Percentiles rank a stretch among this genome's conserved stretches.
These are phyloP conservation scores for Myxozyma kluyveri DNA, from an alignment of 805 yeast genomes.

Conservation along the genomic window DNA sequence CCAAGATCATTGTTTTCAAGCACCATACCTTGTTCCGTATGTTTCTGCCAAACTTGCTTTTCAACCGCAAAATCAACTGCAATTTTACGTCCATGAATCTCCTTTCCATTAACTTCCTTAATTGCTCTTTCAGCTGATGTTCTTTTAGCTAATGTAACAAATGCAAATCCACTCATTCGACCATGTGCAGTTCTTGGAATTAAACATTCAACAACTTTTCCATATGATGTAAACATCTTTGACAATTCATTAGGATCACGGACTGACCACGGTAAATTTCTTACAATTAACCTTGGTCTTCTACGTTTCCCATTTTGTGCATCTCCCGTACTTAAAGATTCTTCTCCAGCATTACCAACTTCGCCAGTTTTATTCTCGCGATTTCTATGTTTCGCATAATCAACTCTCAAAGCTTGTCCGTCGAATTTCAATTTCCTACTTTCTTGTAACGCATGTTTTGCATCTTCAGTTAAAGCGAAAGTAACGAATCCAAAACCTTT, in stretches of 20 bases:
- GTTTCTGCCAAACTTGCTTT: slow-evolving; percentile 75
- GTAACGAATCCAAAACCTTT: slow-evolving; percentile 96
- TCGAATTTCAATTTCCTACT: slow-evolving; percentile 66
- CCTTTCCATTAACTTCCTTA: slow-evolving; percentile 67
- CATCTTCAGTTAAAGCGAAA: slow-evolving; percentile 81
- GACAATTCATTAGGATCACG: slow-evolving; percentile 70
- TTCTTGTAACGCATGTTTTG: slow-evolving; percentile 66
- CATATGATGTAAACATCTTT: slow-evolving; percentile 69
- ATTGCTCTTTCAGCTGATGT: slow-evolving; percentile 78
- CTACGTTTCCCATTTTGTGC: slow-evolving; percentile 58
- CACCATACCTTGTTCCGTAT: slow-evolving; percentile 43
- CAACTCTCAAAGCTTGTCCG: slow-evolving; percentile 67
- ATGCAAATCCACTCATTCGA: slow-evolving; percentile 90
- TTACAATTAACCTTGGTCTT: slow-evolving; percentile 78
- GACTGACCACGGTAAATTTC: slow-evolving; percentile 96
- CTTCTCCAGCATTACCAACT: slow-evolving; percentile 23
- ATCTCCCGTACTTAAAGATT: slow-evolving; percentile 8
- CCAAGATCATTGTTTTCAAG: slow-evolving; percentile 43
- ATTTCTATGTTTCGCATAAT: slow-evolving; percentile 88
- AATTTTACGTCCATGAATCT: slow-evolving; percentile 85
- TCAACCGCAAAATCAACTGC: slow-evolving; percentile 93
- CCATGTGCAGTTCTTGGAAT: slow-evolving; percentile 89
- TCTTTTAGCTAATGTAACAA: slow-evolving; percentile 81
- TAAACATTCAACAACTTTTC: slow-evolving; percentile 82
- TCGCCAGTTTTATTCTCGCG: slow-evolving; percentile 46